These are phyloP conservation scores for Dothistroma pini DNA, from an alignment of 2,329 filamentous ascomycete species.

Conservation along the genomic window DNA sequence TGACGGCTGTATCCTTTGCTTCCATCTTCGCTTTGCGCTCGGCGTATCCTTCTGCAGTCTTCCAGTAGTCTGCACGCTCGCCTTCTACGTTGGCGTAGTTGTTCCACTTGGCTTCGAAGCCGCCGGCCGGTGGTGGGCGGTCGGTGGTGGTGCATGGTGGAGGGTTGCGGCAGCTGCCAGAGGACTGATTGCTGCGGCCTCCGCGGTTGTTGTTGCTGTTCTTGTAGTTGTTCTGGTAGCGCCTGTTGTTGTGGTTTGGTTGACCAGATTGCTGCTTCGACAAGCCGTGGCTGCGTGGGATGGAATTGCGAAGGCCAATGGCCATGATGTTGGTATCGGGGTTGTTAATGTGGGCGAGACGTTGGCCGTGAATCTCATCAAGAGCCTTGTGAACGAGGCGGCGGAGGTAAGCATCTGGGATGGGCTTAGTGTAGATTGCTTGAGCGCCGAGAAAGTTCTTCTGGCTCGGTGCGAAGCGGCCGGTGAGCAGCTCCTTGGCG, in stretches of 20 bases:
- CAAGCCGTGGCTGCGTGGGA: neutral
- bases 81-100: neutral
- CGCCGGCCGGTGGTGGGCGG: neutral
- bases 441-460: neutral
- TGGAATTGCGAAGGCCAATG: neutral
- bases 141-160: neutral
- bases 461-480: neutral
- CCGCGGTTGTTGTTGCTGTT: neutral
- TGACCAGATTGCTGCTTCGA: neutral
- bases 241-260: neutral
- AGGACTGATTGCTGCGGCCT: neutral
- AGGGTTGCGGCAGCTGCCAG: neutral
- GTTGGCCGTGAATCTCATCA: neutral
- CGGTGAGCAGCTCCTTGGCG: slow-evolving; percentile 1
- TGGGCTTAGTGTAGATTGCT: neutral
- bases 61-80: neutral
- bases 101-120: slow-evolving; percentile 1
- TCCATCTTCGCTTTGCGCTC: slow-evolving; percentile 2
- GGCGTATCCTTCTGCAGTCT: neutral
- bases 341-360: neutral
- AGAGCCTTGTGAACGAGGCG: slow-evolving; percentile 4
- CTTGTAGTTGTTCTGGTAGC: neutral
- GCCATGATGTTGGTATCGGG: slow-evolving; percentile 3
- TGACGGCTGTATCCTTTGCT: neutral
- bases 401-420: neutral